Evolutionary conservation across 768 basidiomycete species (phyloP).

Genomic region (Amanita brunnescens): DNA sequence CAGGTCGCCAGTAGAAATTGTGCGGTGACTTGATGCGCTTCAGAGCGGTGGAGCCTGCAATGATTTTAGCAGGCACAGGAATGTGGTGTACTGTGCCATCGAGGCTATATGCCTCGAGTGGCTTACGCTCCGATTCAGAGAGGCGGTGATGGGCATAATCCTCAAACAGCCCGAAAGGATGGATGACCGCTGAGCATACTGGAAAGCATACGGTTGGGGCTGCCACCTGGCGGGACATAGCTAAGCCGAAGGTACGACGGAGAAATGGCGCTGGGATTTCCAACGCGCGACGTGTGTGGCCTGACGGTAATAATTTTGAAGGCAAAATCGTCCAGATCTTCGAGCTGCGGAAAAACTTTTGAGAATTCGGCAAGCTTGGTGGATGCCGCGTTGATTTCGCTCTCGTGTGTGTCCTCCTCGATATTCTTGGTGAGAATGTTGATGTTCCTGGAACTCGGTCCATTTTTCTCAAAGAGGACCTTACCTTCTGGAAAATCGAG

Average conservation of each 20-base stretch:
- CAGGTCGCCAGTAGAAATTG: background rate
- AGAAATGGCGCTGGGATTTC: constrained; percentile 8
- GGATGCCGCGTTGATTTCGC: constrained; percentile 1
- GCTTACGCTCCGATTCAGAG: constrained; percentile 3
- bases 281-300: background rate
- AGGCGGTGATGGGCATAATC: constrained; percentile 8
- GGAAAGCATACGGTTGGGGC: constrained; percentile 7
- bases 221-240: constrained; percentile 4
- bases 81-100: background rate
- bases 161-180: constrained; percentile 8
- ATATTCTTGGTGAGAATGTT: constrained; percentile 1
- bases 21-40: background rate
- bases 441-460: constrained; percentile 6
- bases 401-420: background rate
- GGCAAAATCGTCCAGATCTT: constrained; percentile 3
- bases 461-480: constrained; percentile 8
- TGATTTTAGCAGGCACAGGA: background rate
- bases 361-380: background rate
- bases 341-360: constrained; percentile 2
- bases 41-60: background rate
- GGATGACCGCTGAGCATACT: constrained; percentile 3
- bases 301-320: constrained; percentile 8
- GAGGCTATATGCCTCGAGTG: background rate
- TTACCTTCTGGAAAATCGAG: background rate
- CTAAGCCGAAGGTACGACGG: constrained; percentile 6